Percentiles rank a stretch among this genome's conserved stretches.
phyloP scores from a whole-genome alignment of 2,329 filamentous ascomycete genomes.

The Fusarium circinatum region DNA sequence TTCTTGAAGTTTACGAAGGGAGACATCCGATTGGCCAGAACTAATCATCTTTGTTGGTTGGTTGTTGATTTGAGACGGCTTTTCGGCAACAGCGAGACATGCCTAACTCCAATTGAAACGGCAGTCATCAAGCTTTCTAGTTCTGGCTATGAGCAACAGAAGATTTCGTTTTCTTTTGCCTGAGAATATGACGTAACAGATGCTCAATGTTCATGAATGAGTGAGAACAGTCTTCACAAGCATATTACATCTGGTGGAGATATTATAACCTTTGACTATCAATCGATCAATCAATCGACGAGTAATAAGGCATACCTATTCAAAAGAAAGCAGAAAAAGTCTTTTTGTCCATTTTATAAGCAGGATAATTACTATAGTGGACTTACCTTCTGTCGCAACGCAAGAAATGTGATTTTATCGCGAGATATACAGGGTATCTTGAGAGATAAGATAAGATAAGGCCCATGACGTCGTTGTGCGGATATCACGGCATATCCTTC shows the following conservation, averaged over 20 bases:
- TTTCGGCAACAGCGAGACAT: not conserved
- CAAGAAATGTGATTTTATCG: not conserved
- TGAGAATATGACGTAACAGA: accelerated
- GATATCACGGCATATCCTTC: not conserved
- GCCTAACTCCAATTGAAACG: too few species aligned
- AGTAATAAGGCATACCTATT: not conserved
- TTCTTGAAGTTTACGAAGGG: not conserved
- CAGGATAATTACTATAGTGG: too few species aligned
- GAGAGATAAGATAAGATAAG: not conserved
- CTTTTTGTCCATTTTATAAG: accelerated
- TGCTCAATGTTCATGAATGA: accelerated
- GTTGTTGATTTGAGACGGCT: accelerated
- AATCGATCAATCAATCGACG: not conserved
- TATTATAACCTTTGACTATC: not conserved
- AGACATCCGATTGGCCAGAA: not conserved
- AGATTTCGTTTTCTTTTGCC: accelerated
- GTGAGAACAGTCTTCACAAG: too few species aligned
- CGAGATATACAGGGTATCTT: not conserved
- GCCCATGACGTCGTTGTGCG: not conserved
- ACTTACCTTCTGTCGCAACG: accelerated
- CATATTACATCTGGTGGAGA: too few species aligned
- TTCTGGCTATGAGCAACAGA: accelerated
- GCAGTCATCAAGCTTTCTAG: accelerated
- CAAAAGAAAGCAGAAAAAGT: not conserved
- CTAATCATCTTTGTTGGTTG: not conserved